Evolutionary conservation across 805 yeast species (phyloP), one percentile per base, ranked within the genome.

Genomic region (Metschnikowia amazonensis): DNA sequence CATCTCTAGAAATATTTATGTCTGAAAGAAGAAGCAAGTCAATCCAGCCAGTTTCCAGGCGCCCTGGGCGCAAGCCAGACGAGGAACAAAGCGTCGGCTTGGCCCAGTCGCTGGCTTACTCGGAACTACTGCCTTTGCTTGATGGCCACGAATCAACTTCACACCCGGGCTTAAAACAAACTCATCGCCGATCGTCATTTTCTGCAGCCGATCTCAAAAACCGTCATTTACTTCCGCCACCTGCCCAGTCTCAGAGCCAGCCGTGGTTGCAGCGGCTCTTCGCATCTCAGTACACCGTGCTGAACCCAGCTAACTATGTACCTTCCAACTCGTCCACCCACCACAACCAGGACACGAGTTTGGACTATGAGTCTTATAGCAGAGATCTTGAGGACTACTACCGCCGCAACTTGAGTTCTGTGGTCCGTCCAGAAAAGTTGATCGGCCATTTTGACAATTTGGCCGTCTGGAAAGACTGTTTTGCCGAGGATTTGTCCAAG

Each of bases 381-480:
- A 36, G 46, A 16, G 65, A 60, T 18, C 35, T 45, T 13, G 67
- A 60, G 10, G 64, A 60, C 30, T 57, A 52, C 11, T 49, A 60
- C 9, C 55, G 71, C 16, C 45, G 60, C 40, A 58, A 56, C 34
- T 40, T 60, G 21, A 39, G 58, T 45, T 55, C 49, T 31, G 49
- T 52, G 10, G 52, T 63, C 39, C 52, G 75, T 31, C 73, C 75
- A 0, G 58, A 53, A 17, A 57, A 60, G 38, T 58, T 70, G 34
- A 68, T 70, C 38, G 75, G 75, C 3, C 57, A 58, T 28, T 62
- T 52, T 46, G 46, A 54, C 14, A 56, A 46, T 11, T 45, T 67
- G 31, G 66, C 69, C 35, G 53, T 60, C 23, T 70, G 74, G 75
- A 35, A 40, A 33, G 64, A 60, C 31, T 48, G 44, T 35, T 53